A percentile compares a stretch with the other conserved stretches of the same genome.
Evolutionary conservation across 768 basidiomycete species (phyloP).

Genomic region (Tephrocybe sp.): DNA sequence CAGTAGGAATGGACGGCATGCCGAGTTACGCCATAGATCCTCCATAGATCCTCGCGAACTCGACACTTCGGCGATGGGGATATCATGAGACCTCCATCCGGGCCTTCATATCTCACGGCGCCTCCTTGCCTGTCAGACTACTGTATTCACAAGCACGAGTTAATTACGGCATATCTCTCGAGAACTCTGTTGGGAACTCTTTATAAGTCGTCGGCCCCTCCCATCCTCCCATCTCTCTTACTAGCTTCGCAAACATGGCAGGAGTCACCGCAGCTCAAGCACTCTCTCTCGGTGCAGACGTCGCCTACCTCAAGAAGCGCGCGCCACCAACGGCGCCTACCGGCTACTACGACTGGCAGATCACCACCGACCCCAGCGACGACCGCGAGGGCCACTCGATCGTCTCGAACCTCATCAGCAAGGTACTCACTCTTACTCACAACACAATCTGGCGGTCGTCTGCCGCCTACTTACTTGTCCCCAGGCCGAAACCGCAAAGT

Average conservation of each 20-base stretch:
- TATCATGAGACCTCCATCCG: too few relatives aligned
- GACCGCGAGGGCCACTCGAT: conserved; percentile 31
- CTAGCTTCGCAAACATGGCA: background rate
- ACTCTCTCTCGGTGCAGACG: conserved; percentile 29
- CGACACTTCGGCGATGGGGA: too few relatives aligned
- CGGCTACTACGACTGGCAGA: conserved; percentile 44
- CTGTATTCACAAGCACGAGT: too few relatives aligned
- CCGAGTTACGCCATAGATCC: too few relatives aligned
- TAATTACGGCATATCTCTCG: too few relatives aligned
- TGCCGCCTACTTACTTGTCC: background rate
- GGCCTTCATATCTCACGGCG: too few relatives aligned
- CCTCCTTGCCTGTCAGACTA: too few relatives aligned
- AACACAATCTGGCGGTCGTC: background rate
- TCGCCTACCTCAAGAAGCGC: conserved; percentile 32
- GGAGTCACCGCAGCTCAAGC: conserved; percentile 22
- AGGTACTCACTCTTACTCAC: conserved; percentile 15
- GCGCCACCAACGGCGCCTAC: conserved; percentile 38
- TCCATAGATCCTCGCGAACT: too few relatives aligned
- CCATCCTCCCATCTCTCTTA: too few relatives aligned
- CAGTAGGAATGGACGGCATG: too few relatives aligned
- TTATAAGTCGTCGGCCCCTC: too few relatives aligned
- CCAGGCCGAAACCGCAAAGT: conserved; percentile 18
- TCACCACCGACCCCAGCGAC: conserved; percentile 25
- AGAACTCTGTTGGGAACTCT: too few relatives aligned
- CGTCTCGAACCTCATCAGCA: conserved; percentile 30